phyloP scores from a whole-genome alignment of 2,329 filamentous ascomycete species.

The Cytospora chrysosperma region DNA sequence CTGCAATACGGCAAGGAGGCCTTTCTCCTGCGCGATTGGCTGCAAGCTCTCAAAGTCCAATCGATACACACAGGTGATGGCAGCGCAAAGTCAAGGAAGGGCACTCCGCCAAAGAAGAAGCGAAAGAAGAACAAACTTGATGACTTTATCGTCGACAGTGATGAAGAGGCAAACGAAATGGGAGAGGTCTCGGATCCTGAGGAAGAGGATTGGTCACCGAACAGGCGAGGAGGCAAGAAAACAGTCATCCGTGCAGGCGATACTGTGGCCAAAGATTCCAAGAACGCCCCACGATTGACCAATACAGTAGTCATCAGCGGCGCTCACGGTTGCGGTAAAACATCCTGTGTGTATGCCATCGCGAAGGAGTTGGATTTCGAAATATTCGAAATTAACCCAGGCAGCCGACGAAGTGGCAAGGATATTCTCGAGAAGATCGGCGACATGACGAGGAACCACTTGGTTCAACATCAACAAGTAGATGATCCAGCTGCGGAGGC shows the following conservation, averaged over 20 bases:
- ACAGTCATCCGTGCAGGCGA: conserved; percentile 53
- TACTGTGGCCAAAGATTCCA: conserved; percentile 36
- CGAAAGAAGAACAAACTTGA: conserved; percentile 73
- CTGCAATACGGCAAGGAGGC: conserved; percentile 74
- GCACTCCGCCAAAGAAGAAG: conserved; percentile 52
- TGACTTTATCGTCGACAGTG: conserved; percentile 76
- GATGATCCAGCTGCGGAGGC: conserved; percentile 32
- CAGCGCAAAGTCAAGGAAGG: conserved; percentile 30
- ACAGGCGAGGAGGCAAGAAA: conserved; percentile 41
- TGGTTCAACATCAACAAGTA: conserved; percentile 61
- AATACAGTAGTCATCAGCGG: conserved; percentile 90
- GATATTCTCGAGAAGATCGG: conserved; percentile 91
- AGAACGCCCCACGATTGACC: conserved; percentile 50
- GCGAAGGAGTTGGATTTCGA: conserved; percentile 91
- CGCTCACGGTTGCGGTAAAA: conserved; percentile 88
- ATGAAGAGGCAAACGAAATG: conserved; percentile 70
- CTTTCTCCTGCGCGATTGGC: conserved; percentile 73
- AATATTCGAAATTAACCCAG: conserved; percentile 90
- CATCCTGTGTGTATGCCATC: conserved; percentile 85
- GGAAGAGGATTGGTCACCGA: conserved; percentile 41
- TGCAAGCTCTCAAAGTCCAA: conserved; percentile 72
- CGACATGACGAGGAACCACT: conserved; percentile 94
- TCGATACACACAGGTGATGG: conserved; percentile 66
- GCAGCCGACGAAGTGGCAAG: conserved; percentile 79
- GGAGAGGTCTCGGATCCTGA: conserved; percentile 66